These are phyloP conservation scores for Candida ponderosae DNA, from an alignment of 805 yeast genomes.

Conservation along the genomic window DNA sequence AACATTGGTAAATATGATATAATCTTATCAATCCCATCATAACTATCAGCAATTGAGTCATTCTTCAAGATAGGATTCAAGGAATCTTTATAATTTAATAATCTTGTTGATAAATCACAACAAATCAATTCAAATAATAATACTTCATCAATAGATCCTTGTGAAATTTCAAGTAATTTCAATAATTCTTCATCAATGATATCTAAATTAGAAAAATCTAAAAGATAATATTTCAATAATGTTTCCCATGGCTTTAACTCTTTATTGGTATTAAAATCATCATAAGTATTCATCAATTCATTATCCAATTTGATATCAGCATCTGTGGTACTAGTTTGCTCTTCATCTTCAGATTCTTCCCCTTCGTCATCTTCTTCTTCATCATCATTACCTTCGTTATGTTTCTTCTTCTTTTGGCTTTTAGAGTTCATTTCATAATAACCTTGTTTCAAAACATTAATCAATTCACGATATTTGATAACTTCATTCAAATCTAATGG, in stretches of 20 bases:
- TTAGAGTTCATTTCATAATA: conserved; percentile 8
- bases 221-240: conserved; percentile 31
- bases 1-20: conserved; percentile 5
- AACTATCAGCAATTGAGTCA: conserved; percentile 5
- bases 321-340: too few relatives aligned
- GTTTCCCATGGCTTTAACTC: conserved; percentile 23
- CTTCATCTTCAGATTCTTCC: not conserved
- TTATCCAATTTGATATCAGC: too few relatives aligned
- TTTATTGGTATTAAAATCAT: too few relatives aligned
- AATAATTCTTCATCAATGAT: conserved; percentile 24
- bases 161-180: conserved; percentile 20
- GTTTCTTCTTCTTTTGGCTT: conserved; percentile 4
- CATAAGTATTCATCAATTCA: not conserved
- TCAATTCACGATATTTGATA: conserved; percentile 21
- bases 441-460: conserved; percentile 23
- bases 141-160: conserved; percentile 12
- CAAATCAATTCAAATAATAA: conserved; percentile 29
- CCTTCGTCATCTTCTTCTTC: conserved; percentile 6
- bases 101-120: conserved; percentile 23
- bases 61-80: conserved; percentile 2
- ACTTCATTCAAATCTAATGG: conserved; percentile 21
- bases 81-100: not conserved
- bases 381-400: too few relatives aligned
- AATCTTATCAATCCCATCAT: conserved; percentile 8
- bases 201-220: conserved; percentile 33